Evolutionary conservation across 345 rosid genomes (phyloP).

Genomic region (Dipteronia dyeriana): DNA sequence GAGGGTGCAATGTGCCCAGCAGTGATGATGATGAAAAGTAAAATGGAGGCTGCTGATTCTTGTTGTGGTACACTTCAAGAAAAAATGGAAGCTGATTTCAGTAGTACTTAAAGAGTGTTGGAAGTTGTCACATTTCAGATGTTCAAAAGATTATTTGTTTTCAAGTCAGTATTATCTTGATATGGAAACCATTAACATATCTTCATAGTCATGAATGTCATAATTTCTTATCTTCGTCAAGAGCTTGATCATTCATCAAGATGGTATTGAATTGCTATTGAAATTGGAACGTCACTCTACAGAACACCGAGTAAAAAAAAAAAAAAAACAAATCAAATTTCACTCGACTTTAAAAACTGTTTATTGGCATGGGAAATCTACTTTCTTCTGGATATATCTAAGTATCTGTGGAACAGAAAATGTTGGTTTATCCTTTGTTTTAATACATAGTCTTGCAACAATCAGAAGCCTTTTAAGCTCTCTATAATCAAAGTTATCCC

Average conservation of each 20-base stretch:
- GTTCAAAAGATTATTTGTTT: too few relatives aligned
- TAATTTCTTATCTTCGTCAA: too few relatives aligned
- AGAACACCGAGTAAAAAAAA: slow-evolving; percentile 2
- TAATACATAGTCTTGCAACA: slow-evolving; percentile 74
- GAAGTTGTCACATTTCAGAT: too few relatives aligned
- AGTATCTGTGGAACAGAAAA: slow-evolving; percentile 59
- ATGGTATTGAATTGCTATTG: too few relatives aligned
- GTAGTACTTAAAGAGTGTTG: too few relatives aligned
- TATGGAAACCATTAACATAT: too few relatives aligned
- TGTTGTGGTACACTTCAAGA: too few relatives aligned
- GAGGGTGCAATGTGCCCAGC: slow-evolving; percentile 80
- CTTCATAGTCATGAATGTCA: too few relatives aligned
- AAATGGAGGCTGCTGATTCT: background rate
- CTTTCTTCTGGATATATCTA: slow-evolving; percentile 72
- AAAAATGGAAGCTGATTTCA: too few relatives aligned
- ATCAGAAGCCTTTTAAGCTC: slow-evolving; percentile 75
- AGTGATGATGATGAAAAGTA: slow-evolving; percentile 34
- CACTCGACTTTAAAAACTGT: background rate
- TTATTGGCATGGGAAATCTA: slow-evolving; percentile 27
- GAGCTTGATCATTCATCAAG: too few relatives aligned
- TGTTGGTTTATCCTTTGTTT: slow-evolving; percentile 55
- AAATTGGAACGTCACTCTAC: too few relatives aligned
- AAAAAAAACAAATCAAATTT: background rate
- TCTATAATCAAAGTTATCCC: slow-evolving; percentile 54
- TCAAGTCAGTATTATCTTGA: too few relatives aligned